Base-by-base conservation (phyloP, 495 filamentous ascomycete genomes). In the Xylaria nigripes region DNA sequence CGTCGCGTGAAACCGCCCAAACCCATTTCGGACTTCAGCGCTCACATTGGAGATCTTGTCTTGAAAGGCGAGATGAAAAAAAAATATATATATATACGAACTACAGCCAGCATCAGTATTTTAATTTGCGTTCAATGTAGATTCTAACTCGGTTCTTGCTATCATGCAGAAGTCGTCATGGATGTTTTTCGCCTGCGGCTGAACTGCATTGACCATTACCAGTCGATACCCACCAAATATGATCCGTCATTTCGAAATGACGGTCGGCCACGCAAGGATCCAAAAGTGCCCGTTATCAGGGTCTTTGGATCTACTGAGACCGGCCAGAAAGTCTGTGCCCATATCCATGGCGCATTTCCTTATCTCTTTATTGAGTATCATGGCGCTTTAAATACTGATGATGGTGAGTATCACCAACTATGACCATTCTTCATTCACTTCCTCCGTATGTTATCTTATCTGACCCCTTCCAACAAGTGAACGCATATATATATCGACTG, bases 131-230 rank as follows among this genome's bases (percentile, higher is more conserved):
- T 13, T n/a, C 36, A 3, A 21, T 57, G 5, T n/a, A 21, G 9
- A 15, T 13, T 22, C 13, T 6, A 50, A n/a, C 19, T 15, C 10
- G 32, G 10, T 36, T 12, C 30, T 41, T 54, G 45, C 49, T 48
- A 41, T n/a, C 34, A 61, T 58, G 59, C 53, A 30, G 51, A 60
- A 60, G 50, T 44, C 57, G 62, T 48, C 59, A 76, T 75, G 85
- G 85, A 86, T 56, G 70, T 77, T 46, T 89, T 96, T 68, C 84
- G 86, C 55, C 83, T 98, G 60, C 87, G 91, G 52, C 78, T 98
- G 58, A 94, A 97, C 68, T 94, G 89, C 74, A 84, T 97, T 70
- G 93, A 97, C 70, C 82, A 90, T 67, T 98, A 97, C 67, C 90
- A 94, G 67, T 76, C 82, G 34, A 73, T 71, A 22, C 85, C 89